Evolutionary conservation across 1,284 basidiomycete genomes (phyloP).

Genomic region (Moesziomyces sp.): DNA sequence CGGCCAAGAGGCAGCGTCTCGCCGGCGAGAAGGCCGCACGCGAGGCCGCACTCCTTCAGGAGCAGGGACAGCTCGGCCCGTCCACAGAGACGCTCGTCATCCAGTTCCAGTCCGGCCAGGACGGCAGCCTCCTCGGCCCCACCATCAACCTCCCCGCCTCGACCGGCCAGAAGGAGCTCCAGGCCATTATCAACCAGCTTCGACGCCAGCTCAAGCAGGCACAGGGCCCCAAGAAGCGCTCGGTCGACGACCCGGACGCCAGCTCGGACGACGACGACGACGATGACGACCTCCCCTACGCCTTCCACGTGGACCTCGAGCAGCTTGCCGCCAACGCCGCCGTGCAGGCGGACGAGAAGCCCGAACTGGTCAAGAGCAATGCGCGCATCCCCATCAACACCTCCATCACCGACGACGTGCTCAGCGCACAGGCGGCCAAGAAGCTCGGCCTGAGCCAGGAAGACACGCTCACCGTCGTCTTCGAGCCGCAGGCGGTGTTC

Average conservation of each 20-base stretch:
- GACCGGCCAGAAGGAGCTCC: slow-evolving; percentile 61
- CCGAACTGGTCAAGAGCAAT: slow-evolving; percentile 44
- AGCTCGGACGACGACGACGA: slow-evolving; percentile 55
- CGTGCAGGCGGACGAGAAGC: slow-evolving; percentile 10
- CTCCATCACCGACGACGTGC: slow-evolving; percentile 57
- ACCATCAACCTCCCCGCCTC: slow-evolving; percentile 61
- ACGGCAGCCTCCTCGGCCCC: slow-evolving; percentile 58
- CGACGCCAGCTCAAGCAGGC: slow-evolving; percentile 47
- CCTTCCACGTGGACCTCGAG: slow-evolving; percentile 62
- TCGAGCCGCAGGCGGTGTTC: slow-evolving; percentile 89
- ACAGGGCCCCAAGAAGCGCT: slow-evolving; percentile 31
- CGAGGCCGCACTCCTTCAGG: slow-evolving; percentile 43
- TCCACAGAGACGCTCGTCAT: slow-evolving; percentile 58
- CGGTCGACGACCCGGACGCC: slow-evolving; percentile 37
- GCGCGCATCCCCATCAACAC: slow-evolving; percentile 57
- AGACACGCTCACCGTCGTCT: slow-evolving; percentile 64
- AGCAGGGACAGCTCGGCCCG: slow-evolving; percentile 57
- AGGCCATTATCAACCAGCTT: slow-evolving; percentile 63
- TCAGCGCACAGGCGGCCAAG: slow-evolving; percentile 51
- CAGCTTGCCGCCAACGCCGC: slow-evolving; percentile 28
- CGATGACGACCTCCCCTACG: slow-evolving; percentile 65
- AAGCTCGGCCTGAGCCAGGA: slow-evolving; percentile 63
- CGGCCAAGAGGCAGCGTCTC: slow-evolving; percentile 59
- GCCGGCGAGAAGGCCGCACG: slow-evolving; percentile 42
- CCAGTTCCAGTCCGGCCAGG: slow-evolving; percentile 62